Evolutionary conservation across 176 grass and related monocot genomes (phyloP).

Genomic region (Pharus latifolius): DNA sequence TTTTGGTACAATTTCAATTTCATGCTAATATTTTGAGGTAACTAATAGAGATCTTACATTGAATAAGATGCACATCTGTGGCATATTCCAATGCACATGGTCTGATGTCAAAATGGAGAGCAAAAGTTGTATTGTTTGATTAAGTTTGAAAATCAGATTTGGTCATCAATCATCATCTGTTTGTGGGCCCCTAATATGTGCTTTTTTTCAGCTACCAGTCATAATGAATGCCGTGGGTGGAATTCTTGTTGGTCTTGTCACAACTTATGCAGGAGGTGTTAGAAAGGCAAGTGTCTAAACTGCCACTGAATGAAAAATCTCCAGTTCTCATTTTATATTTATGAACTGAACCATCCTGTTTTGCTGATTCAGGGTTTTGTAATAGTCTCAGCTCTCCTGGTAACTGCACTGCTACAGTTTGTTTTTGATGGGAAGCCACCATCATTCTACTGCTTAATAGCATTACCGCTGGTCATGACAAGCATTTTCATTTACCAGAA

Average conservation of each 20-base stretch:
- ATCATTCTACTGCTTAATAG: conserved; percentile 62
- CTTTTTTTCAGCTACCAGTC: conserved; percentile 61
- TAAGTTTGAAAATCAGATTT: not conserved
- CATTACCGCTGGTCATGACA: conserved; percentile 62
- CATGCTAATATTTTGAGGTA: conserved; percentile 6
- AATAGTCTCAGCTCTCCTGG: conserved; percentile 84
- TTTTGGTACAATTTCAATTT: not conserved
- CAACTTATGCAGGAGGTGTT: conserved; percentile 87
- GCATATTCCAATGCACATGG: not conserved
- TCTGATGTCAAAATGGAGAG: not conserved
- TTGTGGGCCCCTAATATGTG: not conserved
- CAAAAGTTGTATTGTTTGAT: not conserved
- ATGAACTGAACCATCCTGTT: conserved; percentile 13
- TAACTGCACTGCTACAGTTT: conserved; percentile 77
- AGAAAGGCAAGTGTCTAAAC: conserved; percentile 62
- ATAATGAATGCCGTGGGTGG: conserved; percentile 82
- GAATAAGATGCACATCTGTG: not conserved
- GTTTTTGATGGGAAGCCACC: conserved; percentile 84
- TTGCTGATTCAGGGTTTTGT: conserved; percentile 84
- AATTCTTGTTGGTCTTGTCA: conserved; percentile 98
- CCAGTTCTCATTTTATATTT: not conserved
- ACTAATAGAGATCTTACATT: not conserved
- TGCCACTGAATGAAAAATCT: conserved; percentile 8
- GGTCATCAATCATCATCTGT: not conserved
- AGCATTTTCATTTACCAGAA: conserved; percentile 99